Conservation (phyloP, 257 asterid genomes). For the Rauvolfia tetraphylla region DNA sequence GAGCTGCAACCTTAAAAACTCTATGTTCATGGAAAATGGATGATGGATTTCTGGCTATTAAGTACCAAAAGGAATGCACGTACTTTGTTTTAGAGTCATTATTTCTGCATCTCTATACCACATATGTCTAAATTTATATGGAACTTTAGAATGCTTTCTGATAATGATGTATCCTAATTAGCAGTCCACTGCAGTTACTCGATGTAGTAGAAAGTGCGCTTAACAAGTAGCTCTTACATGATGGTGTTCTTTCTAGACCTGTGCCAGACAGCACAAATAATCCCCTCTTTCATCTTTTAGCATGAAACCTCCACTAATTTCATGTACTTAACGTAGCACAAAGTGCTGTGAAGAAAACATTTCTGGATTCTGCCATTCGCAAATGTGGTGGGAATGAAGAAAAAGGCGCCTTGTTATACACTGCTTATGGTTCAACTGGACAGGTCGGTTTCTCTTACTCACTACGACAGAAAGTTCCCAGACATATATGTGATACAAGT, state of each 20-base stretch:
- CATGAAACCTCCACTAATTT: constrained; percentile 3
- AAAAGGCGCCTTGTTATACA: constrained; percentile 70
- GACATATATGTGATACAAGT: not conserved
- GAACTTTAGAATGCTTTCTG: not conserved
- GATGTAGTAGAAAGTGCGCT: not conserved
- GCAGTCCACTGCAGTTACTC: not conserved
- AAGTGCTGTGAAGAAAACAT: constrained; percentile 84
- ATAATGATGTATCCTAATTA: not conserved
- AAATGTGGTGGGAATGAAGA: constrained; percentile 95
- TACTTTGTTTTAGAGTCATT: not conserved
- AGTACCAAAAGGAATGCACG: not conserved
- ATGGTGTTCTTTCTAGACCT: not conserved
- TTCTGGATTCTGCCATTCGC: constrained; percentile 75
- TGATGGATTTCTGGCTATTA: not conserved
- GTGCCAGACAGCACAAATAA: not conserved
- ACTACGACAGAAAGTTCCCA: too few species aligned
- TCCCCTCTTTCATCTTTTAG: constrained; percentile 5
- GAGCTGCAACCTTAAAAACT: not conserved
- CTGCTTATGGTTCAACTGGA: constrained; percentile 86
- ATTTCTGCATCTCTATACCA: not conserved
- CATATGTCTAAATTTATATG: not conserved
- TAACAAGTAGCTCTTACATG: not conserved
- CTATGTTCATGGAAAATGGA: not conserved
- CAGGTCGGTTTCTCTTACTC: constrained; percentile 46
- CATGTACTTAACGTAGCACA: constrained; percentile 61